Base-by-base conservation (phyloP, 805 yeast genomes). In the Starmerella vaccinii region DNA sequence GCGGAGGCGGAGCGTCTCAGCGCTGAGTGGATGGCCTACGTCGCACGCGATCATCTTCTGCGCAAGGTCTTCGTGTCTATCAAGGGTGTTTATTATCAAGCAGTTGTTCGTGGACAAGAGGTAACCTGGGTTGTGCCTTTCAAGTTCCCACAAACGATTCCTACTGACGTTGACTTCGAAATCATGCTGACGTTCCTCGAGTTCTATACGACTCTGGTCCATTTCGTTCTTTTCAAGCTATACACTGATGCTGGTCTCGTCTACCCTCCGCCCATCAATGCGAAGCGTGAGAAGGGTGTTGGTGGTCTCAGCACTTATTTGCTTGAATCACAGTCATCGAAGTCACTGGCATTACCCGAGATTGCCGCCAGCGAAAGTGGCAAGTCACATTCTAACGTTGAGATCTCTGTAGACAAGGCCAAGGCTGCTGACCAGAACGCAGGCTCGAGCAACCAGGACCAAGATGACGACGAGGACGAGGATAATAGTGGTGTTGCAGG, bases 181-280 rank as follows among this genome's bases (percentile, higher is more conserved):
- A 87, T 92, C 72, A 92, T 92, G 98, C 74, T 87, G 63, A 90
- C 97, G 1, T 92, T 92, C 70, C 76, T 92, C 64, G 98, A 92
- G 70, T 89, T 92, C 69, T 92, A 92, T 71, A 82, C 95, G 18
- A 90, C 97, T 23, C 71, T 92, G 60, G 69, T 89, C 63, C 95
- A 88, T 64, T 92, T 92, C 65, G 89, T 83, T 21, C 73, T 90
- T 49, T 92, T 65, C 76, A 84, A 84, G 66, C 76, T 92, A 56
- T 92, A 87, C 72, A 78, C 84, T 21, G 97, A 88, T 59, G 74
- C 82, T 30, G 89, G 82, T 55, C 76, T 92, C 63, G 81, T 85
- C 29, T 92, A 89, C 66, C 98, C 98, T 38, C 98, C 98, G 51
- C 78, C 77, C 57, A 78, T 89, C 56, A 85, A 88, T 68, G 66